These are phyloP conservation scores for Ceratorhiza oryzae-sativae DNA, from an alignment of 1,284 basidiomycete species.

Conservation along the genomic window DNA sequence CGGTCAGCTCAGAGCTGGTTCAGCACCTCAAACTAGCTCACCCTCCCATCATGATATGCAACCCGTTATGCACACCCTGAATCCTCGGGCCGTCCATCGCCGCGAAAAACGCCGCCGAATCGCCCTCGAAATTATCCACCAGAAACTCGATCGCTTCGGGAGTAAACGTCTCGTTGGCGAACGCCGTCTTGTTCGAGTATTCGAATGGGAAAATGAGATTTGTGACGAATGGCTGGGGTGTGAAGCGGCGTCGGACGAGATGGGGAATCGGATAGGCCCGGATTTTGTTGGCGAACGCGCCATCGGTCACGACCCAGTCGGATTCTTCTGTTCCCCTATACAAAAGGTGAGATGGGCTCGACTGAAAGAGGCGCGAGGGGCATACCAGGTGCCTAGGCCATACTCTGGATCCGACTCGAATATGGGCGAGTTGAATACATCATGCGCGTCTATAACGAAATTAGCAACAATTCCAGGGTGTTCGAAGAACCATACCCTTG, in stretches of 20 bases:
- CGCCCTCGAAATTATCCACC: constrained; percentile 27
- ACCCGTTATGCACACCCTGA: constrained; percentile 34
- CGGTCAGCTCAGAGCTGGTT: neutral
- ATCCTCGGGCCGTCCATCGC: constrained; percentile 32
- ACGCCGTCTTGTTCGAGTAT: constrained; percentile 8
- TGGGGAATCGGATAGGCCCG: constrained; percentile 38
- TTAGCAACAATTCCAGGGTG: too few species aligned
- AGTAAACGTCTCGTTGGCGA: constrained; percentile 35
- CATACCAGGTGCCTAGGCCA: too few species aligned
- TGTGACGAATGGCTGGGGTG: constrained; percentile 33
- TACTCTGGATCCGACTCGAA: too few species aligned
- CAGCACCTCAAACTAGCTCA: neutral
- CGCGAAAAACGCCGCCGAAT: constrained; percentile 9
- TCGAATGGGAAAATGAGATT: constrained; percentile 37
- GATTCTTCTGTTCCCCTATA: neutral
- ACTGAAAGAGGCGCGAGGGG: too few species aligned
- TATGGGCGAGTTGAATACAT: too few species aligned
- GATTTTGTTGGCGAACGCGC: constrained; percentile 27
- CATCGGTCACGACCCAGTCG: constrained; percentile 25
- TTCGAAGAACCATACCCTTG: neutral
- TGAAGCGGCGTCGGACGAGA: constrained; percentile 24
- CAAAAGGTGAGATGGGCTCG: neutral
- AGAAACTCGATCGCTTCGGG: constrained; percentile 29
- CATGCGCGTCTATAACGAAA: too few species aligned
- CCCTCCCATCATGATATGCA: constrained; percentile 21